Evolutionary conservation across 2,329 filamentous ascomycete genomes (phyloP).

Genomic region (Zasmidium citrigriseum): DNA sequence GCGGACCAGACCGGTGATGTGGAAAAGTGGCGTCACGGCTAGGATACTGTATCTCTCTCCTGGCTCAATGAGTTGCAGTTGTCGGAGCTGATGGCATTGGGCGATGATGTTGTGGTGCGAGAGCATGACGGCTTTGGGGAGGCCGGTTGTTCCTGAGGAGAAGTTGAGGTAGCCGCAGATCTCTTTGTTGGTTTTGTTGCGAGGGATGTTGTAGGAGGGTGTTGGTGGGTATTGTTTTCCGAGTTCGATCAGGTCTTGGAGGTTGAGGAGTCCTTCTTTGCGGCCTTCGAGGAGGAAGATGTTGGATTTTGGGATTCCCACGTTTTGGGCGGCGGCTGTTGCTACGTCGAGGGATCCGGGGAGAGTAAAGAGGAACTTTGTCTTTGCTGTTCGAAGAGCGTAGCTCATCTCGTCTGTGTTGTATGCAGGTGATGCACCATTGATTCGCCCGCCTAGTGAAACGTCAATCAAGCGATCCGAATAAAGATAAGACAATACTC

Average conservation of each 20-base stretch:
- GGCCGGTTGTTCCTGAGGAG: slow-evolving; percentile 47
- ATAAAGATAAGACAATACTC: neutral
- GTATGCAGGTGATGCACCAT: slow-evolving; percentile 64
- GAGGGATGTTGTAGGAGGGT: slow-evolving; percentile 50
- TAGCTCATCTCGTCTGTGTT: slow-evolving; percentile 67
- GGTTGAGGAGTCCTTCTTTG: slow-evolving; percentile 47
- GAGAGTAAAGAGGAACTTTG: slow-evolving; percentile 59
- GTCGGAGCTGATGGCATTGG: slow-evolving; percentile 61
- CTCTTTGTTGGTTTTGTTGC: slow-evolving; percentile 55
- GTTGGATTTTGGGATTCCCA: slow-evolving; percentile 50
- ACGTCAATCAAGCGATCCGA: neutral
- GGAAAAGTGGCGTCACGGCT: slow-evolving; percentile 60
- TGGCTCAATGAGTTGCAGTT: slow-evolving; percentile 47
- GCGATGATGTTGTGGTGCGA: slow-evolving; percentile 56
- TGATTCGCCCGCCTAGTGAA: slow-evolving; percentile 54
- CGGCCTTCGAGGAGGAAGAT: slow-evolving; percentile 58
- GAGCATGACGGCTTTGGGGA: slow-evolving; percentile 53
- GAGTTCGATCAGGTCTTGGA: slow-evolving; percentile 45
- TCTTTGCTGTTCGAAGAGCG: slow-evolving; percentile 58
- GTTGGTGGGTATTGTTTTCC: slow-evolving; percentile 43
- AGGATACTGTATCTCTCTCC: slow-evolving; percentile 50
- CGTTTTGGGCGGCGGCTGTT: slow-evolving; percentile 52
- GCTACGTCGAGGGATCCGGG: slow-evolving; percentile 55
- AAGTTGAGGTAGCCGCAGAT: slow-evolving; percentile 53
- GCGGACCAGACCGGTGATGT: slow-evolving; percentile 64